Percentiles rank a stretch among this genome's conserved stretches.
These are phyloP conservation scores for Pythium myriotylum DNA, from an alignment of 352 stramenopile species.

Conservation along the genomic window DNA sequence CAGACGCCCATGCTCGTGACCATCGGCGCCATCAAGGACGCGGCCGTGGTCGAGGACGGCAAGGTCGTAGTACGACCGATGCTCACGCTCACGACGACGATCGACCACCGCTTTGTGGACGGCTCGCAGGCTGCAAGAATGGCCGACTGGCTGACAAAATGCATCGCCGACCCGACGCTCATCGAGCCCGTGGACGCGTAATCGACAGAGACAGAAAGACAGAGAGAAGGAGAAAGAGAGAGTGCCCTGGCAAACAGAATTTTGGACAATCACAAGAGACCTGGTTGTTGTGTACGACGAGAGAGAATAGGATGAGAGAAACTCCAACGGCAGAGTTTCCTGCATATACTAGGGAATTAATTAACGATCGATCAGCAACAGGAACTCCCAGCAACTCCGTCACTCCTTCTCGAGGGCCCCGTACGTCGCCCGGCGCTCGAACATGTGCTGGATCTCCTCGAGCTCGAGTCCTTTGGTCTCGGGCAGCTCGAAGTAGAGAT, in stretches of 20 bases:
- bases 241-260: no score
- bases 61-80: constrained; percentile 62
- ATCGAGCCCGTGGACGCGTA: constrained; percentile 49
- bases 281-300: no score
- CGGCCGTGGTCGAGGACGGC: constrained; percentile 58
- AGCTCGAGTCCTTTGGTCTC: constrained; percentile 94
- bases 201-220: neutral
- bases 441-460: constrained; percentile 92
- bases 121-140: constrained; percentile 64
- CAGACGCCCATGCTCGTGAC: constrained; percentile 72
- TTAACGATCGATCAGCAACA: no score
- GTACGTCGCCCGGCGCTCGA: constrained; percentile 51
- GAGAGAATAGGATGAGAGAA: neutral
- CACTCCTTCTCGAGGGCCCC: constrained; percentile 40
- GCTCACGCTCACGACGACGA: constrained; percentile 68
- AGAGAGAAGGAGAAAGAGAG: neutral
- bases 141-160: constrained; percentile 50
- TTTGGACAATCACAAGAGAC: no score
- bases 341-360: neutral
- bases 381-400: no score
- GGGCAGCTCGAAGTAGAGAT: constrained; percentile 80
- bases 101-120: constrained; percentile 73
- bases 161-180: constrained; percentile 53
- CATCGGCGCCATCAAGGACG: constrained; percentile 68
- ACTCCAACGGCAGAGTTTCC: neutral